Conservation (phyloP, 1,284 basidiomycete species). For the Moesziomyces parantarcticus region DNA sequence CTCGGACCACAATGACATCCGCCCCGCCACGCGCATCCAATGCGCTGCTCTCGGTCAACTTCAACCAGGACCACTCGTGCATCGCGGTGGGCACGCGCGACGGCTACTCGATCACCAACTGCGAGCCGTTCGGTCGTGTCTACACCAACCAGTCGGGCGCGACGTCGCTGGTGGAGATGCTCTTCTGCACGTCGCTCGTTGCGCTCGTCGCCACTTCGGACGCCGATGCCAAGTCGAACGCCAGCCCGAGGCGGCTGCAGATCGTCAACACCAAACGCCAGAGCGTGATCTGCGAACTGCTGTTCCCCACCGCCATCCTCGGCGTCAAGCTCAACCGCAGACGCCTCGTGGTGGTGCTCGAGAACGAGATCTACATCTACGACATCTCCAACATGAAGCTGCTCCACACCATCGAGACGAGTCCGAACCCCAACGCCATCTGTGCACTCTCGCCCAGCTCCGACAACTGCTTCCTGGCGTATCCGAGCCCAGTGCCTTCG, state of each 20-base stretch:
- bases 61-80: constrained; percentile 73
- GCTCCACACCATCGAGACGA: constrained; percentile 95
- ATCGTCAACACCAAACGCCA: constrained; percentile 99
- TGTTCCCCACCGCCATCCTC: constrained; percentile 94
- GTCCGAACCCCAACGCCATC: constrained; percentile 93
- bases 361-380: constrained; percentile 97
- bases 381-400: constrained; percentile 99
- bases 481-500: constrained; percentile 91
- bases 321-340: constrained; percentile 97
- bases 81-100: constrained; percentile 93
- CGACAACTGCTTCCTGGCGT: constrained; percentile 94
- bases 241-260: constrained; percentile 83
- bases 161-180: constrained; percentile 96
- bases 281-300: constrained; percentile 97
- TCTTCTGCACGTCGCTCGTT: constrained; percentile 97
- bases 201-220: constrained; percentile 95
- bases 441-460: constrained; percentile 94
- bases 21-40: constrained; percentile 14
- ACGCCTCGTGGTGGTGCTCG: constrained; percentile 92
- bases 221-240: constrained; percentile 69
- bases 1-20: constrained; percentile 34
- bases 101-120: constrained; percentile 96
- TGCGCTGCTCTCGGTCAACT: constrained; percentile 58
- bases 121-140: constrained; percentile 95
- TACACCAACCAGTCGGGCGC: constrained; percentile 94